Evolutionary conservation across 441 rosid genomes (phyloP).

Genomic region (Breynia disticha): DNA sequence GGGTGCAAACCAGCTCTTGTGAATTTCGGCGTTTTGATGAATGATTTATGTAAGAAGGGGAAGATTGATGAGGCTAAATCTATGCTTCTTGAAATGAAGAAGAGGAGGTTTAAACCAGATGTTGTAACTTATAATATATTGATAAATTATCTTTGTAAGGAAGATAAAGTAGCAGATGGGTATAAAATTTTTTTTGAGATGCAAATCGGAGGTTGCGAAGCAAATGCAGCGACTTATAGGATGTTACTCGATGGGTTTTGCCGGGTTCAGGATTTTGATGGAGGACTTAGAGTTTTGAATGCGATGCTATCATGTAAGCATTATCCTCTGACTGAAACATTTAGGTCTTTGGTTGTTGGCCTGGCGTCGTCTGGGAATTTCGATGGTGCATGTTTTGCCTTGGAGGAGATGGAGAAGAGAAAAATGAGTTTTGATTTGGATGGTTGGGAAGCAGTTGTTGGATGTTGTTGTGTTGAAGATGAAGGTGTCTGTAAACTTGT

Average conservation of each 20-base stretch:
- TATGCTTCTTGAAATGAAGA: constrained; percentile 69
- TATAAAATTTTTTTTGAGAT: constrained; percentile 53
- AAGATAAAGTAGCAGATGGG: constrained; percentile 47
- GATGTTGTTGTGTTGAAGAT: constrained; percentile 26
- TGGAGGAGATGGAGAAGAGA: constrained; percentile 72
- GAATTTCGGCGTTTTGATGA: constrained; percentile 75
- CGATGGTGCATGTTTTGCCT: constrained; percentile 51
- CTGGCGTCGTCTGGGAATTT: constrained; percentile 41
- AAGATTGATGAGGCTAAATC: constrained; percentile 55
- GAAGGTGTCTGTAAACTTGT: constrained; percentile 24
- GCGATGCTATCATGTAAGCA: constrained; percentile 60
- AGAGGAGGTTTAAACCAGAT: constrained; percentile 59
- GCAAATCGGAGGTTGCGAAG: constrained; percentile 67
- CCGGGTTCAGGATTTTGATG: constrained; percentile 48
- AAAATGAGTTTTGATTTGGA: constrained; percentile 34
- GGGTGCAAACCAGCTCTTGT: constrained; percentile 59
- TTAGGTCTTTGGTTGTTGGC: constrained; percentile 40
- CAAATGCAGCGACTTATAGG: constrained; percentile 77
- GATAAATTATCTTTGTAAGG: constrained; percentile 61
- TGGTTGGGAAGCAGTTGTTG: constrained; percentile 47
- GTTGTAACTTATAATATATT: constrained; percentile 63
- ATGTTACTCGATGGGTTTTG: constrained; percentile 78
- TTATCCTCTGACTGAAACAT: constrained; percentile 47
- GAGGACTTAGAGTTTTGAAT: constrained; percentile 55
- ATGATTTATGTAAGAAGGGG: constrained; percentile 71